Evolutionary conservation across 441 rosid species (phyloP).

Genomic region (Capsella rubella): DNA sequence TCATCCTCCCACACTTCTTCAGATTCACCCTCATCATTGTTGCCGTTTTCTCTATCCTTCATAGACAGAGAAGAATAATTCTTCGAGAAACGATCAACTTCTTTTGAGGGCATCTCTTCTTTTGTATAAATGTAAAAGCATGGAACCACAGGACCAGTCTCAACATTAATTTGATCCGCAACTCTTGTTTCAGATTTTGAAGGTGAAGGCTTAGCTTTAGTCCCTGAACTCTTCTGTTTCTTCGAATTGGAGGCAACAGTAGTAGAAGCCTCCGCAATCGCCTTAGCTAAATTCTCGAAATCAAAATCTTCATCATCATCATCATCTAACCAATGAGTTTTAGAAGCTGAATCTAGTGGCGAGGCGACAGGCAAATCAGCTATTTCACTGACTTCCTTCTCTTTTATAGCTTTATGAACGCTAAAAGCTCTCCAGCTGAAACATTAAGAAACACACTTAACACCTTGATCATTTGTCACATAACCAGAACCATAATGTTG

Average conservation of each 20-base stretch:
- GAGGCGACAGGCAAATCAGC: slow-evolving; percentile 35
- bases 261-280: slow-evolving; percentile 64
- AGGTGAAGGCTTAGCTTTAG: slow-evolving; percentile 45
- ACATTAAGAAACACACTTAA: neutral
- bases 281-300: slow-evolving; percentile 70
- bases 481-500: neutral
- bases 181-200: slow-evolving; percentile 36
- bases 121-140: slow-evolving; percentile 82
- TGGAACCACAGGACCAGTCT: slow-evolving; percentile 68
- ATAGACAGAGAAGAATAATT: slow-evolving; percentile 56
- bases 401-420: slow-evolving; percentile 55
- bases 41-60: slow-evolving; percentile 51
- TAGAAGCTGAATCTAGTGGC: slow-evolving; percentile 49
- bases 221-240: slow-evolving; percentile 47
- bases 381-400: slow-evolving; percentile 27
- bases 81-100: slow-evolving; percentile 49
- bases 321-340: slow-evolving; percentile 59
- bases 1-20: slow-evolving; percentile 80
- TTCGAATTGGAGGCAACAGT: slow-evolving; percentile 59
- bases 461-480: slow-evolving; percentile 9
- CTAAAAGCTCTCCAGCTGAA: slow-evolving; percentile 89
- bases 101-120: slow-evolving; percentile 52
- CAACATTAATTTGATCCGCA: slow-evolving; percentile 40
- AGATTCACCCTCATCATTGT: slow-evolving; percentile 52
- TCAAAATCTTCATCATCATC: slow-evolving; percentile 73